Conservation (phyloP, 768 basidiomycete species). For the Obba rivulosa region DNA sequence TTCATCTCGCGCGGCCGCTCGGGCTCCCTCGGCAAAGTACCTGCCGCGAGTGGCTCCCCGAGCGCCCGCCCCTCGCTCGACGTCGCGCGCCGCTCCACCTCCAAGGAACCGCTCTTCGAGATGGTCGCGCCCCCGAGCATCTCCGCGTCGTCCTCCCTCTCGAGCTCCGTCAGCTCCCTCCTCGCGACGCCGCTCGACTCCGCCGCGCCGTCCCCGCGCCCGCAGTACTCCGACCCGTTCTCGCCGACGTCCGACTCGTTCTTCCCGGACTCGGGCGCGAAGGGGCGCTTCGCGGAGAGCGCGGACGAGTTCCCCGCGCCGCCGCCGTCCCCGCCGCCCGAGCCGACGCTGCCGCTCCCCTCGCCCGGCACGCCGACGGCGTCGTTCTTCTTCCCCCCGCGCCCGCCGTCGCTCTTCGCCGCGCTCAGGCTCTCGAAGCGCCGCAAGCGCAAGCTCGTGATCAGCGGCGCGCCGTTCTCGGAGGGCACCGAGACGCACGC, state of each 20-base stretch:
- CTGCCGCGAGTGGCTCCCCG: conserved; percentile 1
- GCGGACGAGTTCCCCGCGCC: conserved; percentile 4
- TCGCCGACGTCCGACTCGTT: conserved; percentile 12
- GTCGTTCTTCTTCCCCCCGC: conserved; percentile 18
- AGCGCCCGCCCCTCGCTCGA: conserved; percentile 14
- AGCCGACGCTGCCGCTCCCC: conserved; percentile 21
- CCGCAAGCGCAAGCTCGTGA: conserved; percentile 23
- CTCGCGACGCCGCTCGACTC: conserved; percentile 9
- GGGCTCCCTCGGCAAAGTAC: conserved; percentile 18
- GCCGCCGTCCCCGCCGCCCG: conserved; percentile 13
- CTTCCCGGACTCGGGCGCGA: conserved; percentile 3
- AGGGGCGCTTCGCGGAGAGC: background rate
- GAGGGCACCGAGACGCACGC: background rate
- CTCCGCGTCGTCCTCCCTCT: conserved; percentile 6
- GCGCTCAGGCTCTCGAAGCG: conserved; percentile 11
- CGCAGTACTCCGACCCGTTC: conserved; percentile 16
- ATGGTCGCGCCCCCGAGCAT: background rate
- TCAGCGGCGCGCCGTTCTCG: conserved; percentile 11
- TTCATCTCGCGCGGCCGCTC: conserved; percentile 22
- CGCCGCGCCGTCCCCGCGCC: conserved; percentile 17
- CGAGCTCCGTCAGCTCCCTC: conserved; percentile 12
- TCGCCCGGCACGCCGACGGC: conserved; percentile 20
- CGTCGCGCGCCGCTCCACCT: conserved; percentile 9
- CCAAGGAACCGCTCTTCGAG: conserved; percentile 9
- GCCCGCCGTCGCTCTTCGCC: conserved; percentile 17